These are phyloP conservation scores for Setomelanomma holmii DNA, from an alignment of 2,329 filamentous ascomycete genomes.

Conservation along the genomic window DNA sequence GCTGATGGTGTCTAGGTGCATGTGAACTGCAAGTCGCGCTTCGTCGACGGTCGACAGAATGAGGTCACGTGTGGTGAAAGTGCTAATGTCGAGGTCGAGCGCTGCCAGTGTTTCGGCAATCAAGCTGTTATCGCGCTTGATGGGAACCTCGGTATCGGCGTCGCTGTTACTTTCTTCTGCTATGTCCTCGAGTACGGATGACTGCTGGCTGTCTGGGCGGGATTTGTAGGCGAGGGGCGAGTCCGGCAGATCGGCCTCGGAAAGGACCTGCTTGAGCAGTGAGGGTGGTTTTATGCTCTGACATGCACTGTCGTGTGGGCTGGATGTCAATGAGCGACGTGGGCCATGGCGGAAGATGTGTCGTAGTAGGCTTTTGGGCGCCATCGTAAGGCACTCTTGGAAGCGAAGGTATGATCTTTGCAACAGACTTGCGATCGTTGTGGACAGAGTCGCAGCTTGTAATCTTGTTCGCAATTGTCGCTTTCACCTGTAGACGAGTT, in stretches of 20 bases:
- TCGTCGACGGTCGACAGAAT: constrained; percentile 17
- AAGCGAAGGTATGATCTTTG: too few species aligned
- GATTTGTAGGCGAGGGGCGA: background rate
- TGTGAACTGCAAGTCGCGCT: background rate
- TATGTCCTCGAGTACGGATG: constrained; percentile 3
- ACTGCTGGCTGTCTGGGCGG: constrained; percentile 1
- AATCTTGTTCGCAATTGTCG: too few species aligned
- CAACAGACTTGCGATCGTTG: too few species aligned
- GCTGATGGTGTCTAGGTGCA: constrained; percentile 22
- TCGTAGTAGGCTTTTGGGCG: constrained; percentile 14
- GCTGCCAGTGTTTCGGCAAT: background rate
- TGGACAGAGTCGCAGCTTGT: too few species aligned
- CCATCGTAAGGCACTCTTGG: constrained; percentile 3
- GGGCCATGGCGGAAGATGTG: constrained; percentile 22
- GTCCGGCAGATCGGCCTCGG: background rate
- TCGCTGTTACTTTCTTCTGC: constrained; percentile 1
- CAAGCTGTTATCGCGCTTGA: background rate
- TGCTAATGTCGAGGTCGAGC: constrained; percentile 3
- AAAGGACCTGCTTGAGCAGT: background rate
- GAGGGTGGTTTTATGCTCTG: background rate
- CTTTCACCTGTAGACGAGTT: too few species aligned
- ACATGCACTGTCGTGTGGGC: too few species aligned
- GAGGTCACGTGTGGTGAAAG: constrained; percentile 13
- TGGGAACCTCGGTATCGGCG: background rate
- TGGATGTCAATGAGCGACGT: too few species aligned